Base-by-base conservation (phyloP, 2,329 filamentous ascomycete genomes). In the Penicillium hesseltinei region DNA sequence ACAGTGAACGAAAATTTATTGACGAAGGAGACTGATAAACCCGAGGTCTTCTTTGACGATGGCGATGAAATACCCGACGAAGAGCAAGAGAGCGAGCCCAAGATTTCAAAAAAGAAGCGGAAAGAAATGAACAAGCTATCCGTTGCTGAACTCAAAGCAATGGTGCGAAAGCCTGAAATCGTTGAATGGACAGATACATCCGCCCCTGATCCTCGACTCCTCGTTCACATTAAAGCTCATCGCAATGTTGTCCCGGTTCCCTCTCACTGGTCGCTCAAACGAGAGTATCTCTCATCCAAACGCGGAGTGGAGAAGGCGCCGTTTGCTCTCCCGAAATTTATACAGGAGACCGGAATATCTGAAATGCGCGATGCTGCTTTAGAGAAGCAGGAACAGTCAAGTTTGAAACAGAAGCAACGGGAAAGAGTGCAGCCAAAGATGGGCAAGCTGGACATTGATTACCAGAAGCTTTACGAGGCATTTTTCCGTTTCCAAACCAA, bases 401-500 rank as follows among this genome's bases (percentile, higher is more conserved):
- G 86, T 1, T 80, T 99, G 66, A 97, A 97, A 77, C 92, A 97
- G 74, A 97, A 96, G 75, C 92, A 97, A 77, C 86, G 94, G 48
- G 94, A 97, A 75, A 84, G 94, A 45, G 94, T 99, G 13, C 88
- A 92, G 62, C 92, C 92, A 29, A 97, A 97, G 78, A 94, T 97
- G 84, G 94, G 94, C 61, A 95, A 94, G 75, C 82, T 99, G 50
- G 94, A 99, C 73, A 97, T 99, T 65, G 94, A 99, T 75, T 99
- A 99, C 75, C 91, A 96, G 72, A 97, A 94, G 74, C 86, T 97
- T 54, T 97, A 97, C 77, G 94, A 97, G 72, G 94, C 94, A 4
- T 99, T 99, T 80, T 99, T 99, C 81, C 86, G 92, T 58, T 95
- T 96, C 72, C 94, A 99, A 78, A 96, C 91, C 40, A 99, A 99